Percentiles rank a stretch among this genome's conserved stretches.
Conservation (phyloP, 2,329 filamentous ascomycete species). For the Fusarium globosum region DNA sequence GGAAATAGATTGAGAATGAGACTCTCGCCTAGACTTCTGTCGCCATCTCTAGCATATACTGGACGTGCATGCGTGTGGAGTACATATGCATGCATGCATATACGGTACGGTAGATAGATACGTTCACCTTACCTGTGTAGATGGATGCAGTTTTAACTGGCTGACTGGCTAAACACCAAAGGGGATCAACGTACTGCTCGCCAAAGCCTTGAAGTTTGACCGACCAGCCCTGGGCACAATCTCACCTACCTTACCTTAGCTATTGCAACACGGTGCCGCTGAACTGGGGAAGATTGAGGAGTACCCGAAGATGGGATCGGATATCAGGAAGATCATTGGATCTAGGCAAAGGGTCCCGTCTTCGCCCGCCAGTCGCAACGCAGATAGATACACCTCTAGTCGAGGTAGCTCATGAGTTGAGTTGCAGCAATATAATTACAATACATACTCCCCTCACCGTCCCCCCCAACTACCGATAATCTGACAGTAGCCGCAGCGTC, state of each 20-base stretch:
- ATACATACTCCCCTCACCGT: slow-evolving; percentile 5
- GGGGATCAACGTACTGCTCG: slow-evolving; percentile 12
- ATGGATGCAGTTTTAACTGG: background rate
- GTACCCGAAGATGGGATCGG: slow-evolving; percentile 17
- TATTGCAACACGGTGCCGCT: background rate
- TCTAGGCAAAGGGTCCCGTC: slow-evolving; percentile 12
- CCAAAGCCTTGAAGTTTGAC: slow-evolving; percentile 21
- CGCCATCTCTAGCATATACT: slow-evolving; percentile 1
- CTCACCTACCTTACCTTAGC: background rate
- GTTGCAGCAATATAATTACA: slow-evolving; percentile 1
- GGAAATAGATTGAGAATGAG: slow-evolving; percentile 1
- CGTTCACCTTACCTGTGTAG: slow-evolving; percentile 17
- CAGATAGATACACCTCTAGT: slow-evolving; percentile 15
- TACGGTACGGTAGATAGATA: slow-evolving; percentile 23
- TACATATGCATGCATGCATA: slow-evolving; percentile 23
- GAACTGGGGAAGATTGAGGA: slow-evolving; percentile 19
- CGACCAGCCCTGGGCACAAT: slow-evolving; percentile 13
- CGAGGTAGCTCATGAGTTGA: background rate
- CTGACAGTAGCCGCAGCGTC: background rate
- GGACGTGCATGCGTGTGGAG: background rate
- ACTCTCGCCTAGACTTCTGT: slow-evolving; percentile 6
- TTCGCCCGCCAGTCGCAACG: slow-evolving; percentile 27
- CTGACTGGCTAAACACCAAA: slow-evolving; percentile 14
- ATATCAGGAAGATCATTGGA: slow-evolving; percentile 18
- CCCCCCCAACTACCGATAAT: slow-evolving; percentile 17